Base-by-base conservation (phyloP, 495 filamentous ascomycete genomes). In the Tetracladium setigerum region DNA sequence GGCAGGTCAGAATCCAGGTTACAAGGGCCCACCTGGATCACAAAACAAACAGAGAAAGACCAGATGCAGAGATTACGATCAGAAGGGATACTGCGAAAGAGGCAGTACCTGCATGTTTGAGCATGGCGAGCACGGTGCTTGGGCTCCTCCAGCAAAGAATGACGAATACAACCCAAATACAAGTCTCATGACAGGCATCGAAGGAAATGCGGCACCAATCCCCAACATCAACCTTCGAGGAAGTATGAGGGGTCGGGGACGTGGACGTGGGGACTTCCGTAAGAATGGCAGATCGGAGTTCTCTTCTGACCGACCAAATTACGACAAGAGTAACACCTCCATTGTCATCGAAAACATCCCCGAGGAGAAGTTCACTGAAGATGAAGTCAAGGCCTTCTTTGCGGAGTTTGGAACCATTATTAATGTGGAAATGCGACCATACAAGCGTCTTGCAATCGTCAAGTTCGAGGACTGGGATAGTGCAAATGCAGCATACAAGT, bases 281-380 rank as follows among this genome's bases (percentile, higher is more conserved):
- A 40, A 53, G 8, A 49, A 49, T 18, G 58, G 55, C 5, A 36
- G 85, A 35, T 73, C 82, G 11, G 74, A 82, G 7, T 87, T 94
- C 61, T 88, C 89, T 5, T 74, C 78, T 4, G 78, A 79, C 47
- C 85, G 89, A 0, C 86, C 87, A 0, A 84, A 82, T 37, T 70
- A 74, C 33, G 88, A 96, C 61, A 76, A 74, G 44, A 78, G 76
- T 1, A 84, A 86, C 46, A 87, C 80, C 2, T 83, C 85, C 0
- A 81, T 98, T 36, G 92, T 97, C 6, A 80, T 98, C 5, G 90
- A 96, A 55, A 83, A 89, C 50, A 96, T 98, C 31, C 92, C 92
- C 0, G 83, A 89, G 42, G 88, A 95, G 27, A 81, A 87, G 44
- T 86, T 92, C 52, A 69, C 73, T 18, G 90, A 95, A 46, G 63